phyloP scores from a whole-genome alignment of 495 filamentous ascomycete genomes.

The Rusavskia elegans region DNA sequence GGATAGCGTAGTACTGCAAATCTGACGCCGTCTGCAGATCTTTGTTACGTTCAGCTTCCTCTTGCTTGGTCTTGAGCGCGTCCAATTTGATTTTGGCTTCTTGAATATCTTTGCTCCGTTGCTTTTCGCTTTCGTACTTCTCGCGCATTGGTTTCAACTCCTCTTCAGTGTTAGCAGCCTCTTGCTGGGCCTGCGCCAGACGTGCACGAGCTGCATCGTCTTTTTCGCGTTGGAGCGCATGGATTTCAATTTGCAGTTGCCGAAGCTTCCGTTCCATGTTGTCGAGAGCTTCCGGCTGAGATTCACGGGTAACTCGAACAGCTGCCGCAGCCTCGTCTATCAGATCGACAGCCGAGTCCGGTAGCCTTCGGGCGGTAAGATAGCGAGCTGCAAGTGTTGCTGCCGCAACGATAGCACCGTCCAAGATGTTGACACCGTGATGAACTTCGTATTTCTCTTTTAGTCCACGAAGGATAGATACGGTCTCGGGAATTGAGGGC shows the following conservation, averaged over 20 bases:
- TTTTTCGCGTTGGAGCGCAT: constrained; percentile 83
- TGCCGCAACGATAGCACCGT: constrained; percentile 80
- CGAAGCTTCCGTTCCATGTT: constrained; percentile 75
- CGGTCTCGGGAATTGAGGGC: constrained; percentile 70
- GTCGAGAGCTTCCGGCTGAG: constrained; percentile 86
- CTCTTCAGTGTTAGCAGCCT: constrained; percentile 81
- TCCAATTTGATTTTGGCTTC: constrained; percentile 95
- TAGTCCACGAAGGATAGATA: constrained; percentile 90
- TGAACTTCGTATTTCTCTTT: constrained; percentile 97
- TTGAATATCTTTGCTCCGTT: constrained; percentile 76
- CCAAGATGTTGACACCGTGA: constrained; percentile 90
- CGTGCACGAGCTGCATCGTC: constrained; percentile 80
- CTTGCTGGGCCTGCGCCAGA: constrained; percentile 65
- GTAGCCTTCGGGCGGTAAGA: constrained; percentile 74
- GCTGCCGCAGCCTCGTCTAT: constrained; percentile 94
- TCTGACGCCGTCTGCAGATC: constrained; percentile 76
- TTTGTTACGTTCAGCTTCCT: constrained; percentile 75
- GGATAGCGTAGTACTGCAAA: constrained; percentile 92
- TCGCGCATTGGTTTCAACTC: constrained; percentile 83
- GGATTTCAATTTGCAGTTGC: constrained; percentile 91
- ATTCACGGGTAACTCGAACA: constrained; percentile 85
- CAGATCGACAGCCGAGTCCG: constrained; percentile 90
- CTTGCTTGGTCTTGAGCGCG: constrained; percentile 68
- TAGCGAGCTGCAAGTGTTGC: constrained; percentile 84
- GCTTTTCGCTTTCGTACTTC: constrained; percentile 87